phyloP scores from a whole-genome alignment of 768 basidiomycete genomes.

The Rhizopogon vulgaris region DNA sequence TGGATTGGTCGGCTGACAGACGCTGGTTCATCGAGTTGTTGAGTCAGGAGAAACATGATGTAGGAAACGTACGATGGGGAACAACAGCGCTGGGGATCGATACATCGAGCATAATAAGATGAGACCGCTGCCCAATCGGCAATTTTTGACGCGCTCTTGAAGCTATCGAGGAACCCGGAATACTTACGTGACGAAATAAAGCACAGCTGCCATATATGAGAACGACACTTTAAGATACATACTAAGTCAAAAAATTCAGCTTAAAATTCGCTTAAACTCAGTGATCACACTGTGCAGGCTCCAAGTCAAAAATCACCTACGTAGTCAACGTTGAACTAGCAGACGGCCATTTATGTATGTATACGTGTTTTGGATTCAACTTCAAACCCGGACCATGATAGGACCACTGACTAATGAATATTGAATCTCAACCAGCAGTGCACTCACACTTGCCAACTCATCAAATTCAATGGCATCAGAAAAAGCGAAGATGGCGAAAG shows the following conservation, averaged over 20 bases:
- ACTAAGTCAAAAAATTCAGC: too few relatives aligned
- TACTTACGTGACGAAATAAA: too few relatives aligned
- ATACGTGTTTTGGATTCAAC: too few relatives aligned
- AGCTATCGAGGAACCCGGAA: background rate
- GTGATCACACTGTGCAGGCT: background rate
- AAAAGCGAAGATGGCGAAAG: slow-evolving; percentile 28
- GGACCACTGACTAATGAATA: too few relatives aligned
- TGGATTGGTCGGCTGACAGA: slow-evolving; percentile 56
- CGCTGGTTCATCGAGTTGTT: slow-evolving; percentile 27
- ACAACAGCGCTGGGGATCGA: slow-evolving; percentile 5
- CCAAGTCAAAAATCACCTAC: too few relatives aligned
- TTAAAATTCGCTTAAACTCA: too few relatives aligned
- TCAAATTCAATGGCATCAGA: slow-evolving; percentile 26
- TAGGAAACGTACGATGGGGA: slow-evolving; percentile 21
- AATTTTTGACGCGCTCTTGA: background rate
- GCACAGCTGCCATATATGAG: too few relatives aligned
- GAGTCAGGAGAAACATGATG: background rate
- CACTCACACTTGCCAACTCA: too few relatives aligned
- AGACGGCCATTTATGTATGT: too few relatives aligned
- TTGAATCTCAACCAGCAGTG: background rate
- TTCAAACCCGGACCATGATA: too few relatives aligned
- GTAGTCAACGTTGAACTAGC: too few relatives aligned
- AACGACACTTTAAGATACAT: too few relatives aligned
- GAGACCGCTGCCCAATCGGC: background rate
- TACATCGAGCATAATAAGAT: background rate